Base-by-base conservation (phyloP, 129 eudicot species). In the Flaveria robusta region DNA sequence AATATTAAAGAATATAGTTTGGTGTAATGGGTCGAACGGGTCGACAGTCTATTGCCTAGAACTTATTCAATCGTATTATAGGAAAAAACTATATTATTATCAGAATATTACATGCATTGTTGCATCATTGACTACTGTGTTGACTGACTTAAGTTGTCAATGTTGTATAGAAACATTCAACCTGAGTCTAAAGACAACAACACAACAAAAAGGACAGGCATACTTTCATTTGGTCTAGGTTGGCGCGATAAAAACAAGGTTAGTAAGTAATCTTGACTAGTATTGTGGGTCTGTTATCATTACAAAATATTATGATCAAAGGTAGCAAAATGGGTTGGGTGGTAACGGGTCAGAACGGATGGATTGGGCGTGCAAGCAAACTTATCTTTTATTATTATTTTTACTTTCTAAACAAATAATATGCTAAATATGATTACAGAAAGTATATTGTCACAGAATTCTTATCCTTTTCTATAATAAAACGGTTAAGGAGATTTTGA, bases 191-290 rank as follows among this genome's bases (percentile, higher is more conserved):
- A 58, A 68, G 87, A 80, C 76, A 78, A 78, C 70, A 45, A 34
- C 72, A 23, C 82, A 63, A 63, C 45, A 22, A 90, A 59, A 69
- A 90, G 46, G 81, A 60, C 87, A 34, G 85, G 96, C 74, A 68
- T 93, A 56, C 93, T 93, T 64, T 87, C 98, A 12, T 93, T 93
- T 76, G 91, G 96, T 79, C 88, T 90, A 26, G 92, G 90, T 51
- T 93, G 98, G 98, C 97, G 97, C 58, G 96, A 93, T 55, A 87
- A 85, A 69, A 90, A 78, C 85, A 93, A 88, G 97, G 98, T 86
- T 77, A 37, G 64, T 43, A 29, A 29, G 43, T 15, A 52, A 63
- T 63, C 63, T 70, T 66, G 19, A 64, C 56, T 34, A 68, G 37
- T 49, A 5, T 8, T 75, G 0, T 23, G 68, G 37, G 43, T 26